Conservation (phyloP, 768 basidiomycete genomes). For the Boletus reticulatus region DNA sequence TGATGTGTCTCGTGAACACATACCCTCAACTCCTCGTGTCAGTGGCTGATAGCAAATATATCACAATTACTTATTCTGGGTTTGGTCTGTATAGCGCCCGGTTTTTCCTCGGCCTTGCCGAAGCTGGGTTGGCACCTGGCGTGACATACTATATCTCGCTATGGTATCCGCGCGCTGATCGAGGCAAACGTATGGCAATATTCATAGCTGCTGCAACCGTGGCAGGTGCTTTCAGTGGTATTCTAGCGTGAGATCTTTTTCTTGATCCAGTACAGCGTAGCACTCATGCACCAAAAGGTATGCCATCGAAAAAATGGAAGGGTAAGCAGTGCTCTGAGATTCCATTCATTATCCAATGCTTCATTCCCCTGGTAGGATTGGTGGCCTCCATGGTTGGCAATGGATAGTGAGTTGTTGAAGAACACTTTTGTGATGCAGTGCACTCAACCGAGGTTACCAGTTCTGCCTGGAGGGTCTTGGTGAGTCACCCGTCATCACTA, state of each 20-base stretch:
- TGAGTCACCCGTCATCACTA: not conserved
- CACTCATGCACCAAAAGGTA: not conserved
- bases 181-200: not conserved
- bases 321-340: not conserved
- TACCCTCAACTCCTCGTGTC: not conserved
- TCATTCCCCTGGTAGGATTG: not conserved
- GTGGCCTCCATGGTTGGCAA: conserved; percentile 1
- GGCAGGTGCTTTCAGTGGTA: not conserved
- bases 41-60: not conserved
- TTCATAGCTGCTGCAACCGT: not conserved
- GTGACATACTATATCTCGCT: not conserved
- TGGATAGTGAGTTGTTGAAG: not conserved
- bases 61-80: not conserved
- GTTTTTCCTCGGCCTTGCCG: not conserved
- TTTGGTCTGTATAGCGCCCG: not conserved
- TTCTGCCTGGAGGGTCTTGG: not conserved
- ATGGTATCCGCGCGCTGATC: not conserved
- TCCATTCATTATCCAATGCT: not conserved
- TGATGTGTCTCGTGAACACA: not conserved
- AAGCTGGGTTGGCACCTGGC: not conserved
- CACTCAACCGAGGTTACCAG: not conserved
- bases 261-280: not conserved
- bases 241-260: not conserved
- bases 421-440: too few relatives aligned
- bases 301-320: not conserved